Base-by-base conservation (phyloP, 805 yeast species). In the Lipomyces mesembrius region DNA sequence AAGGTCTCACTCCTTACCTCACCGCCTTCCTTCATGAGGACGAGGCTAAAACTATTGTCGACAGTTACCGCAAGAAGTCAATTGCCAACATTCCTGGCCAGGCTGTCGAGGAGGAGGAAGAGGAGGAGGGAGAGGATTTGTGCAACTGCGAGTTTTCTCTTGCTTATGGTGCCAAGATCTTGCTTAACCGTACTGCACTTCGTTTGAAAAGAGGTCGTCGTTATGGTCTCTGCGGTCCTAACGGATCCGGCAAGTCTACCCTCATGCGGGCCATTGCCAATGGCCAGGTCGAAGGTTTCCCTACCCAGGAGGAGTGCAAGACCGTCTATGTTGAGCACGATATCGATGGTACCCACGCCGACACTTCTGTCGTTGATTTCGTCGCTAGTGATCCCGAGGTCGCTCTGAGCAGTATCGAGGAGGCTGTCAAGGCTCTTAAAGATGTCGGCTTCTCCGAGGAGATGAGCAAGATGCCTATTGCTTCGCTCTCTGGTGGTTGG, bases 61-160 rank as follows among this genome's bases (percentile, higher is more conserved):
- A 93, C 83, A 91, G 90, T 82, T 92, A 88, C 89, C 92, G 98
- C 87, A 89, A 88, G 87, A 84, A 89, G 84, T 94, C 98, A 75
- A 89, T 95, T 80, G 97, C 92, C 85, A 95, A 95, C 93, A 94
- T 95, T 78, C 99, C 99, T 79, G 89, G 87, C 78, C 95, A 96
- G 78, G 96, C 97, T 79, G 83, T 88, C 79, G 92, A 92, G 83
- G 87, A 82, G 74, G 88, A 85, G 77, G 98, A 94, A 84, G 95
- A 89, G 80, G 98, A 92, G 80, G 98, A 95, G 81, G 99, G 98
- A 85, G 98, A 95, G 87, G 98, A 95, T 81, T 87, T 95, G 80
- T 95, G 99, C 89, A 95, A 95, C 97, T 94, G 98, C 90, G 99
- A 95, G 89, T 95, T 95, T 93, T 95, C 99, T 70, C 88, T 95